phyloP scores from a whole-genome alignment of 2,329 filamentous ascomycete species.

The Arthroderma uncinatum region DNA sequence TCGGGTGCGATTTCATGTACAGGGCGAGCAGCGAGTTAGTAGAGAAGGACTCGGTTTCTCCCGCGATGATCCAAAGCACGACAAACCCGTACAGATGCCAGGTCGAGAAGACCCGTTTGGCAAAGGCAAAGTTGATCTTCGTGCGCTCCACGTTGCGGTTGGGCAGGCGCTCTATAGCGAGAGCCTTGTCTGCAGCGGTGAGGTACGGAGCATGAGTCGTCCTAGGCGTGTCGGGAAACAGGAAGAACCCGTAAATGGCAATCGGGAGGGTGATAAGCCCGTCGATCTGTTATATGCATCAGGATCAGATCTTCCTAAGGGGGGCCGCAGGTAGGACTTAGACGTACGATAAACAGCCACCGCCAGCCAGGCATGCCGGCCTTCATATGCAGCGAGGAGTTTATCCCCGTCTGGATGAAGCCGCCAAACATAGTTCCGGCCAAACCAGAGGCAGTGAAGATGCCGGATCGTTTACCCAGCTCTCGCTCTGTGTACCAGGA shows the following conservation, averaged over 20 bases:
- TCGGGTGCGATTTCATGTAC: slow-evolving; percentile 41
- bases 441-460: slow-evolving; percentile 27
- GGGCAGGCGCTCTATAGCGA: slow-evolving; percentile 25
- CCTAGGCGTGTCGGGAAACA: slow-evolving; percentile 31
- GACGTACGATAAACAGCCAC: slow-evolving; percentile 29
- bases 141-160: slow-evolving; percentile 18
- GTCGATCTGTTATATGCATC: slow-evolving; percentile 20
- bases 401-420: slow-evolving; percentile 28
- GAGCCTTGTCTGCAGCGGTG: slow-evolving; percentile 21
- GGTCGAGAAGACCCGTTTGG: slow-evolving; percentile 24
- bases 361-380: slow-evolving; percentile 25
- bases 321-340: too few species aligned
- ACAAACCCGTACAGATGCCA: slow-evolving; percentile 32
- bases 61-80: slow-evolving; percentile 47
- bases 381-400: slow-evolving; percentile 21
- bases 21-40: slow-evolving; percentile 48
- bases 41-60: slow-evolving; percentile 60
- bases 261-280: slow-evolving; percentile 35
- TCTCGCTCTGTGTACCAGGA: slow-evolving; percentile 36
- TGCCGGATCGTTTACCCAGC: slow-evolving; percentile 28
- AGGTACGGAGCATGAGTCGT: slow-evolving; percentile 29
- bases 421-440: slow-evolving; percentile 30
- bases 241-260: slow-evolving; percentile 34
- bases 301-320: background rate
- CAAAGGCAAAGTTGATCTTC: slow-evolving; percentile 18